A percentile compares a stretch with the other conserved stretches of the same genome.
Conservation (phyloP, 2,329 filamentous ascomycete species). For the Ophiostoma pallidulum region DNA sequence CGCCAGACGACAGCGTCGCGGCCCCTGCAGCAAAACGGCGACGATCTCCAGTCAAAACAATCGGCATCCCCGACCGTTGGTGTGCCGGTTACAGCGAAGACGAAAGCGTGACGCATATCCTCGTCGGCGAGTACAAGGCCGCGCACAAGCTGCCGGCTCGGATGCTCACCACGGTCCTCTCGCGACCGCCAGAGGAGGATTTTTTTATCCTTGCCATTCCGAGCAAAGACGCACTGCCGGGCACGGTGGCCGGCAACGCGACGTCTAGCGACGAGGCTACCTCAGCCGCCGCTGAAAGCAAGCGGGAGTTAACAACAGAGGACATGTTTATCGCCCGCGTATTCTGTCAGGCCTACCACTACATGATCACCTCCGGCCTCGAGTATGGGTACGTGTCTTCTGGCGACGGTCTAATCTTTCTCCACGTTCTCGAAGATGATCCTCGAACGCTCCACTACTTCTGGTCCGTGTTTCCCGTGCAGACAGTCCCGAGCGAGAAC, state of each 20-base stretch:
- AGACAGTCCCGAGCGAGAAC: too few relatives aligned
- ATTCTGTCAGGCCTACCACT: constrained; percentile 10
- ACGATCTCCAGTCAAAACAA: not conserved
- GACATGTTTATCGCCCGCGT: constrained; percentile 2
- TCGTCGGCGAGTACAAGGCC: constrained; percentile 11
- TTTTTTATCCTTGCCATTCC: constrained; percentile 7
- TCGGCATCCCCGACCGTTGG: constrained; percentile 10
- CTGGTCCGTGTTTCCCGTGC: constrained; percentile 3
- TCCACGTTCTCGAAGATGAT: constrained; percentile 4
- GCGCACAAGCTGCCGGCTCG: not conserved
- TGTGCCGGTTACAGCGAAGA: not conserved
- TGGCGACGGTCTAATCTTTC: constrained; percentile 8
- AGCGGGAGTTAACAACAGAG: not conserved
- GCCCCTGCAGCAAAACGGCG: not conserved
- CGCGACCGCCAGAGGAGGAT: not conserved
- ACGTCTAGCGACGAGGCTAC: too few relatives aligned
- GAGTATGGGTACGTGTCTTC: constrained; percentile 9
- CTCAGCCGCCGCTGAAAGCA: too few relatives aligned
- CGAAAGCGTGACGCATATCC: not conserved
- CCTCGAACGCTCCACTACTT: constrained; percentile 8
- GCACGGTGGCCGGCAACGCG: not conserved
- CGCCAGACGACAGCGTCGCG: not conserved
- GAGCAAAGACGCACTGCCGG: too few relatives aligned
- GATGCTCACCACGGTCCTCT: not conserved
- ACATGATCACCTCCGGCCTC: constrained; percentile 9